Base-by-base conservation (phyloP, 768 basidiomycete species). In the Lactarius trivialis region DNA sequence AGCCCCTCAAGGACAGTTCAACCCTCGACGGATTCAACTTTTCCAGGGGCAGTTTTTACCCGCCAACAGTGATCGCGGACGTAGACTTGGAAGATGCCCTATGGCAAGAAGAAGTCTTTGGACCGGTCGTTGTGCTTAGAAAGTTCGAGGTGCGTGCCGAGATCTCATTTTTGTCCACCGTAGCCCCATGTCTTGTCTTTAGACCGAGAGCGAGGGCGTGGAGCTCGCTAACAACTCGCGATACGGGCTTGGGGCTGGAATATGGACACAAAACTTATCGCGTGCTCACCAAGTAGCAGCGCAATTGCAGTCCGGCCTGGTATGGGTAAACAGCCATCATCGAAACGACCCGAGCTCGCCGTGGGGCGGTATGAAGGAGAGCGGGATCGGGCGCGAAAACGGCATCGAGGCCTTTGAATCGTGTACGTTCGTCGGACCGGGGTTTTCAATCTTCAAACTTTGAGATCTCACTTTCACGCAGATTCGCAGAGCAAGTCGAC, bases 361-460 rank as follows among this genome's bases (percentile, higher is more conserved):
- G 43, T 94, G 92, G 89, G 91, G 91, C 21, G 91, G 91, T 7
- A 89, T 92, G 89, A 92, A 93, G 71, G 86, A 88, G 66, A 93
- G 91, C 68, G 91, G 91, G 1, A 86, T 91, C 56, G 91, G 92
- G 6, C 74, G 92, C 60, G 92, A 94, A 70, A 94, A 94, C 65
- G 92, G 92, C 1, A 60, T 88, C 4, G 91, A 93, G 70, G 89
- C 91, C 17, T 82, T 86, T 55, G 83, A 89, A 71, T 80, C 86
- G 63, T 93, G 90, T 90, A 64, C 63, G 88, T 78, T 32, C 4
- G 30, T 30, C 30, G 45, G 6, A 30, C 30, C 7, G 28, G 54
- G 33, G 15, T 39, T 33, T 19, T 43, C 28, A 28, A 15, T 53
- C 28, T 57, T 43, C 64, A 55, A 11, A 32, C 4, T 50, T 53